Conservation (phyloP, 1,284 basidiomycete species). For the Ceratobasidium sp. region DNA sequence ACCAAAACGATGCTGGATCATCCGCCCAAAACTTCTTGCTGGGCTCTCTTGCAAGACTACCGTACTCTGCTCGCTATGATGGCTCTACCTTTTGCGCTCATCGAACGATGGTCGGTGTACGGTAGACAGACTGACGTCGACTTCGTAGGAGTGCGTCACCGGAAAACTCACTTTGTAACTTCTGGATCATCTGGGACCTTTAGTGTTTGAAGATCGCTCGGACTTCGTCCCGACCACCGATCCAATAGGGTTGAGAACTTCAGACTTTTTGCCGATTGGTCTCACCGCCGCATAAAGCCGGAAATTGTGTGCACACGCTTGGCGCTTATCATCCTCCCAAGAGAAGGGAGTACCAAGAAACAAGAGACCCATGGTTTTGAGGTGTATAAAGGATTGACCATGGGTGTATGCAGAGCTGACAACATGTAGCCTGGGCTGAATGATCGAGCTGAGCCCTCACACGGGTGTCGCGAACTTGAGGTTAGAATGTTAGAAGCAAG, state of each 20-base stretch:
- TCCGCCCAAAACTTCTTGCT: neutral
- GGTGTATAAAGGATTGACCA: too few species aligned
- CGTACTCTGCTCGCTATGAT: too few species aligned
- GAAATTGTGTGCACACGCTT: neutral
- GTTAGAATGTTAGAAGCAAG: too few species aligned
- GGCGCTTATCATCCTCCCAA: conserved; percentile 86
- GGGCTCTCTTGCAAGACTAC: neutral
- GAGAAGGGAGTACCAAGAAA: conserved; percentile 93
- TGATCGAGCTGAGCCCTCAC: too few species aligned
- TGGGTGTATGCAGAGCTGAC: too few species aligned
- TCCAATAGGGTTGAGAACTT: too few species aligned
- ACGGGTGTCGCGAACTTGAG: too few species aligned
- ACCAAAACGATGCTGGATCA: too few species aligned
- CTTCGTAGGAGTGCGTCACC: neutral
- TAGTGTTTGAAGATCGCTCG: neutral
- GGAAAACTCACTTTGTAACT: too few species aligned
- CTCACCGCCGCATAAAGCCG: neutral
- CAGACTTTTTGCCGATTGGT: too few species aligned
- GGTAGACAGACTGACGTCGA: neutral
- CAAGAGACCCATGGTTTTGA: conserved; percentile 93
- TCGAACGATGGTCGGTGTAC: neutral
- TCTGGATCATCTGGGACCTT: too few species aligned
- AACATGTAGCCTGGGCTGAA: too few species aligned
- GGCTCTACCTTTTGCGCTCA: neutral
- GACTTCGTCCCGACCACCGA: neutral